These are phyloP conservation scores for Saksenaea vasiformis DNA, from an alignment of 371 early-diverging fungal species.

Conservation along the genomic window DNA sequence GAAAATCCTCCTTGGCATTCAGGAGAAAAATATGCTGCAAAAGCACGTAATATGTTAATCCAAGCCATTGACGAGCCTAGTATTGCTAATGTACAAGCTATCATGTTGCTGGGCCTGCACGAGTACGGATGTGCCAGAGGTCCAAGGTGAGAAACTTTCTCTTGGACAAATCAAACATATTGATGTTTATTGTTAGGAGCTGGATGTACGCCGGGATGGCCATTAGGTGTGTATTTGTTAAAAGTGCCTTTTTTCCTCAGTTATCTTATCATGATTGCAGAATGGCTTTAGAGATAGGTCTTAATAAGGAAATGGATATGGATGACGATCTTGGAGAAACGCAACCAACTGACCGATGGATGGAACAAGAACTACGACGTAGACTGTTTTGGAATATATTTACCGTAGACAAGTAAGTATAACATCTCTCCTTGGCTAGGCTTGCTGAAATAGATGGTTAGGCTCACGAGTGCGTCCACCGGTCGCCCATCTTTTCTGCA, in stretches of 20 bases:
- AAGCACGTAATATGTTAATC: conserved; percentile 31
- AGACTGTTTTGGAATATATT: conserved; percentile 57
- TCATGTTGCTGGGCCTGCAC: conserved; percentile 57
- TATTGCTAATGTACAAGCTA: conserved; percentile 52
- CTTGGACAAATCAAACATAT: not conserved
- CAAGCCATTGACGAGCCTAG: conserved; percentile 50
- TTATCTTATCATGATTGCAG: conserved; percentile 21
- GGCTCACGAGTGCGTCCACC: conserved; percentile 46
- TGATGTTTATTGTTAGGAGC: conserved; percentile 23
- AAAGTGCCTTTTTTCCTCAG: not conserved
- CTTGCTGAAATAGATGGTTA: conserved; percentile 7
- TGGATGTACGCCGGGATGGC: conserved; percentile 71
- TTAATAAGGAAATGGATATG: conserved; percentile 49
- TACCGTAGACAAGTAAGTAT: conserved; percentile 38
- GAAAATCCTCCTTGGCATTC: conserved; percentile 51
- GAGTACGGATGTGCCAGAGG: conserved; percentile 65
- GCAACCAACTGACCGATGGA: conserved; percentile 39
- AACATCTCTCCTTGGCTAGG: not conserved
- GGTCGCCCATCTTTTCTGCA: conserved; percentile 59
- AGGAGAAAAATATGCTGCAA: conserved; percentile 49
- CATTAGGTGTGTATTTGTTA: conserved; percentile 22
- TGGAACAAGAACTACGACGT: conserved; percentile 51
- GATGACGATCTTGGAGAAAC: conserved; percentile 17
- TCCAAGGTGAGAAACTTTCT: conserved; percentile 33
- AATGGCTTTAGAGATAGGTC: conserved; percentile 51